Conservation (phyloP, 2,329 filamentous ascomycete species). For the Truncatella angustata region DNA sequence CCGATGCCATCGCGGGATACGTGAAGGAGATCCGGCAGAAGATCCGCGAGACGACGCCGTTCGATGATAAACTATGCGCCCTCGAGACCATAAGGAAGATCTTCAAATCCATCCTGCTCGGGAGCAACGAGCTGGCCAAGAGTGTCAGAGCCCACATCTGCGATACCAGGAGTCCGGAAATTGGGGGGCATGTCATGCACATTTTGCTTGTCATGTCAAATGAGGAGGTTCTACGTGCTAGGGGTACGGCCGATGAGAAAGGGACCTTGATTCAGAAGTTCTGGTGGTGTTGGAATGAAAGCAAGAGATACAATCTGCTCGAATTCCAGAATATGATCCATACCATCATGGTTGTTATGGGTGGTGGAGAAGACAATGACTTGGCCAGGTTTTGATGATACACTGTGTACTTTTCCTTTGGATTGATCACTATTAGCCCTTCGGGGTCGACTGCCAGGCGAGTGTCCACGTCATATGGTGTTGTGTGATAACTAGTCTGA, state of each 20-base stretch:
- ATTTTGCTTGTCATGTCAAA: background rate
- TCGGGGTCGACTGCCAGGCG: too few species aligned
- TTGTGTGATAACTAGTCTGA: too few species aligned
- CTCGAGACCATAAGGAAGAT: conserved; percentile 15
- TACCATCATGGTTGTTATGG: too few species aligned
- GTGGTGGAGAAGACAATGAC: too few species aligned
- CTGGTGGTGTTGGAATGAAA: background rate
- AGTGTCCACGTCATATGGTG: too few species aligned
- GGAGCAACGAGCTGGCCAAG: conserved; percentile 2
- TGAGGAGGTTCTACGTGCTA: background rate
- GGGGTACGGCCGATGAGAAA: background rate
- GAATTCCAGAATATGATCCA: too few species aligned
- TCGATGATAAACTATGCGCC: conserved; percentile 12
- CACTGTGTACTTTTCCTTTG: too few species aligned
- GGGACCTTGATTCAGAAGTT: background rate
- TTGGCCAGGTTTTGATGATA: too few species aligned
- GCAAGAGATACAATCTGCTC: background rate
- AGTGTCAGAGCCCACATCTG: background rate
- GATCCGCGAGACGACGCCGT: background rate
- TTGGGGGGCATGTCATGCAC: background rate
- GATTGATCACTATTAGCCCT: too few species aligned
- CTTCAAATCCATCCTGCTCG: conserved; percentile 10
- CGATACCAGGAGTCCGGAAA: background rate
- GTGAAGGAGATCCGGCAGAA: background rate
- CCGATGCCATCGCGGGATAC: background rate